phyloP scores from a whole-genome alignment of 352 stramenopile genomes.

The Phytophthora litchii region DNA sequence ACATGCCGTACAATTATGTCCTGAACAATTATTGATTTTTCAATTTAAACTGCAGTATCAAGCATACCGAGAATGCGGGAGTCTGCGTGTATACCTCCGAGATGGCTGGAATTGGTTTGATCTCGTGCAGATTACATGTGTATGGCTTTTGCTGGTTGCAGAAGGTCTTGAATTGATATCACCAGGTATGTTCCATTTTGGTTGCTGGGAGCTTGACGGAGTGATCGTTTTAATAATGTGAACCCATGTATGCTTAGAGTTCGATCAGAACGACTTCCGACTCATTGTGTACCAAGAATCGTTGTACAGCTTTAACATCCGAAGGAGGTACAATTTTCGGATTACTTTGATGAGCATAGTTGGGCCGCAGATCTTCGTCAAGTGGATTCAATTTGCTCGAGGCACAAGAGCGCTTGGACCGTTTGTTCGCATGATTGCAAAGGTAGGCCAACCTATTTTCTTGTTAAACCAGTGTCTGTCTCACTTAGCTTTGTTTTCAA shows the following conservation, averaged over 20 bases:
- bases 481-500: too few relatives aligned
- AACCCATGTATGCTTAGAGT: not conserved
- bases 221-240: not conserved
- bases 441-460: constrained; percentile 36
- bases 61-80: constrained; percentile 58
- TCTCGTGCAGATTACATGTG: constrained; percentile 68
- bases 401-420: constrained; percentile 67
- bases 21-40: not conserved
- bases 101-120: constrained; percentile 86
- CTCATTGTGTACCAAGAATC: constrained; percentile 69
- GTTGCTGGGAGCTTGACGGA: not conserved
- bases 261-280: constrained; percentile 47
- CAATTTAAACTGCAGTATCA: constrained; percentile 25
- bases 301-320: constrained; percentile 59
- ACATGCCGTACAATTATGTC: not conserved
- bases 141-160: constrained; percentile 66
- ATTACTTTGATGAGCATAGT: constrained; percentile 83
- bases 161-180: constrained; percentile 54
- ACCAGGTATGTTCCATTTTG: constrained; percentile 16
- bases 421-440: constrained; percentile 88
- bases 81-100: constrained; percentile 61
- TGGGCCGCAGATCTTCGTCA: constrained; percentile 78
- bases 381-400: constrained; percentile 83
- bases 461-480: not conserved
- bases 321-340: constrained; percentile 70